Evolutionary conservation across 2,329 filamentous ascomycete species (phyloP).

Genomic region (Pseudogymnoascus sp.): DNA sequence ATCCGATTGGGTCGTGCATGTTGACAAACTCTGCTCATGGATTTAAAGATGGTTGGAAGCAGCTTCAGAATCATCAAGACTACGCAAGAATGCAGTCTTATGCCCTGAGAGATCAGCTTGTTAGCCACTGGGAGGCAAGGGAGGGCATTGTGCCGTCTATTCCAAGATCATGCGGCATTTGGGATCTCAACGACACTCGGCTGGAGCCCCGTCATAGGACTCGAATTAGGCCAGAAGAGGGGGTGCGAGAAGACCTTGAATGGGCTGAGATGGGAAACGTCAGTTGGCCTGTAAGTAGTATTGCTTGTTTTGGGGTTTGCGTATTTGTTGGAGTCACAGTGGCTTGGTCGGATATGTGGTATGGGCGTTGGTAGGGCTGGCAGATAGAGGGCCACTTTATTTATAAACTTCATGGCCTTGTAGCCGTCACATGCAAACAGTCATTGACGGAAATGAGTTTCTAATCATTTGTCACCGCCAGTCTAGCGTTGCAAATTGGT

Average conservation of each 20-base stretch:
- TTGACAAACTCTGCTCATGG: not conserved
- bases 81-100: not conserved
- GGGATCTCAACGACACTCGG: not conserved
- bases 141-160: not conserved
- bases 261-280: not conserved
- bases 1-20: constrained; percentile 3
- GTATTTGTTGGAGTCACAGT: not conserved
- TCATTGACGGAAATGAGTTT: not conserved
- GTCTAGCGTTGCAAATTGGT: too few species aligned
- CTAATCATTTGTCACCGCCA: not conserved
- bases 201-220: not conserved
- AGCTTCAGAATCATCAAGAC: not conserved
- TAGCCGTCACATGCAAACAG: not conserved
- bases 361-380: not conserved
- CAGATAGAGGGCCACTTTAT: not conserved
- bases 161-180: not conserved
- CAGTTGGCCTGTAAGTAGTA: not conserved
- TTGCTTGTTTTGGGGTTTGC: not conserved
- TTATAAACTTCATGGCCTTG: not conserved
- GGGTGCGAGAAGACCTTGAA: not conserved
- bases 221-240: not conserved
- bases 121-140: not conserved
- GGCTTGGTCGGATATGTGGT: not conserved
- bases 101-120: not conserved
- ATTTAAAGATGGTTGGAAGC: not conserved